These are phyloP conservation scores for Suillus paluster DNA, from an alignment of 768 basidiomycete genomes.

Conservation along the genomic window DNA sequence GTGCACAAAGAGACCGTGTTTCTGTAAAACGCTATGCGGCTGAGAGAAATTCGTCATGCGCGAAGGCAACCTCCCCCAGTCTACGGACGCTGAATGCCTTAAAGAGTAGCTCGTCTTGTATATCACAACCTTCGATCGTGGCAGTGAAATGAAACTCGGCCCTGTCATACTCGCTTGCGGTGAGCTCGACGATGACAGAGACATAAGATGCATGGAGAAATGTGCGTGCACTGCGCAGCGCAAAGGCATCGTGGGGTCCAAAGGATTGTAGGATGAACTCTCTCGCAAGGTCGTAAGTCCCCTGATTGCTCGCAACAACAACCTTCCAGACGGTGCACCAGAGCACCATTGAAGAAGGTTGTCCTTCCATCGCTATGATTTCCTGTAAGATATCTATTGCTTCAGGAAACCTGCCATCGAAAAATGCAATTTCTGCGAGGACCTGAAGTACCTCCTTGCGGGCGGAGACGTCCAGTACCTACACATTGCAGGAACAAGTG, in stretches of 20 bases:
- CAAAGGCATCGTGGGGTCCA: neutral
- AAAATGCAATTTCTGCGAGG: neutral
- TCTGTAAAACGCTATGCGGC: neutral
- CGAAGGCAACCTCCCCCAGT: neutral
- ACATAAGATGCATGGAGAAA: neutral
- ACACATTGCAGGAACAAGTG: neutral
- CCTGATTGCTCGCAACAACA: neutral
- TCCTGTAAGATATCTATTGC: neutral
- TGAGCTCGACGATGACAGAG: neutral
- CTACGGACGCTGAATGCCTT: neutral
- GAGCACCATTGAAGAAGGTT: accelerated
- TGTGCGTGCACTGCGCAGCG: neutral
- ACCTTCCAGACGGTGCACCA: neutral
- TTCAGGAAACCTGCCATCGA: neutral
- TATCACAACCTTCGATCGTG: neutral
- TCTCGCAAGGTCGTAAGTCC: neutral
- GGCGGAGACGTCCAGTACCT: neutral
- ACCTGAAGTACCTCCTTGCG: neutral
- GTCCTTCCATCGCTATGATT: neutral
- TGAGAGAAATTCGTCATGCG: neutral
- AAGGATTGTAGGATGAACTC: neutral
- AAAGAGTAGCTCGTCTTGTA: neutral
- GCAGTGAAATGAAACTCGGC: neutral
- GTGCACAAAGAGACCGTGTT: neutral
- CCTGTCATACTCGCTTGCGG: neutral